Base-by-base conservation (phyloP, 225 moss, liverwort and hornwort species). In the Physcomitrellopsis africana region DNA sequence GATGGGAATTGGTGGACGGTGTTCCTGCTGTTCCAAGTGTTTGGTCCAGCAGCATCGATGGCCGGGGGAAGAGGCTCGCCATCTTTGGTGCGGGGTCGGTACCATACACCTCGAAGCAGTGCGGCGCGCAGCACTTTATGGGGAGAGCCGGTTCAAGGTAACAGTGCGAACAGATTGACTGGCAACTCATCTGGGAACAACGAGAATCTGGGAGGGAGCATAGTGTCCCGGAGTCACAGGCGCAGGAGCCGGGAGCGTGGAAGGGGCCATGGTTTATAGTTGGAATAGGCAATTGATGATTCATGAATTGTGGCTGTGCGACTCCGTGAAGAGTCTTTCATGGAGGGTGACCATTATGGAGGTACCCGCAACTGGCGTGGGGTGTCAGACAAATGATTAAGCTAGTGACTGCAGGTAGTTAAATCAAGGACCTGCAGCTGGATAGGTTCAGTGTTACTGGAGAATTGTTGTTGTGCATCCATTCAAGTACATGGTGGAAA, bases 1-100 rank as follows among this genome's bases (percentile, higher is more conserved):
- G 94, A 94, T 59, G 96, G 94, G 51, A 94, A 94, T 66, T 96
- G 94, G 94, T 97, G 91, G 96, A 94, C 96, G 1, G 94, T 97
- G 29, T 92, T 97, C 48, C 79, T 94, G 18, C 85, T 97, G 0
- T 89, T 91, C 46, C 96, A 97, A 81, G 92, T 97, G 73, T 93
- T 94, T 41, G 94, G 96, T 16, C 91, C 96, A 63, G 85, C 85
- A 54, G 85, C 92, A 3, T 85, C 92, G 0, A 81, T 94, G 73
- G 78, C 89, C 5, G 91, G 90, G 76, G 91, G 85, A 10, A 66
- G 94, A 76, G 80, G 89, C 6, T 32, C 93, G 11, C 89, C 87
- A 14, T 83, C 89, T 10, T 74, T 94, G 20, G 74, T 89, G n/a
- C 81, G 86, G 32, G 76, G 82, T 11, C 84, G 86, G 8, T 82